Evolutionary conservation across 805 yeast genomes (phyloP).

Genomic region (Candida glaebosa): DNA sequence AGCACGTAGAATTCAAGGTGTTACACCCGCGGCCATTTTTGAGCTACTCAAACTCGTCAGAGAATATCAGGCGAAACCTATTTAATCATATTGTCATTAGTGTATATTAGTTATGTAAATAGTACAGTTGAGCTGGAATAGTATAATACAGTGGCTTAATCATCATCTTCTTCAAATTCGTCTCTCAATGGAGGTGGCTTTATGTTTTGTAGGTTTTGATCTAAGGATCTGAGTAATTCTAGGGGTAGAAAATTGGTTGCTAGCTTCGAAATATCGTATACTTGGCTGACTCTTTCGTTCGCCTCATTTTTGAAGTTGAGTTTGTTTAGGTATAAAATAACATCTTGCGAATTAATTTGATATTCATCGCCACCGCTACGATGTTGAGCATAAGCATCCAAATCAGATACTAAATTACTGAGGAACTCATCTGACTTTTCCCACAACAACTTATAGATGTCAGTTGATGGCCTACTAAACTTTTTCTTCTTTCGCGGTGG

Average conservation of each 20-base stretch:
- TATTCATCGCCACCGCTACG: constrained; percentile 16
- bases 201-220: constrained; percentile 21
- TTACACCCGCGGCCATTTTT: constrained; percentile 89
- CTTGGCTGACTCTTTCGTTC: constrained; percentile 10
- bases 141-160: constrained; percentile 1
- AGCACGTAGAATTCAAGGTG: constrained; percentile 91
- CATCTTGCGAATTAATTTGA: constrained; percentile 31
- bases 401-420: constrained; percentile 25
- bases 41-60: constrained; percentile 61
- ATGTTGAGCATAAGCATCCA: constrained; percentile 36
- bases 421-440: constrained; percentile 30
- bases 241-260: constrained; percentile 36
- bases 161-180: constrained; percentile 1
- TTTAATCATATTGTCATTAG: not conserved
- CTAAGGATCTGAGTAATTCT: constrained; percentile 30
- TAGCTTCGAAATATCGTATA: constrained; percentile 24
- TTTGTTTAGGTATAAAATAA: constrained; percentile 30
- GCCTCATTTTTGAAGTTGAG: constrained; percentile 18
- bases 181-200: constrained; percentile 1
- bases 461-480: constrained; percentile 8
- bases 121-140: not conserved
- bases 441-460: constrained; percentile 19
- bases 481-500: constrained; percentile 7
- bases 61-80: not conserved
- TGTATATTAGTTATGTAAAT: constrained; percentile 5